Percentiles rank a stretch among this genome's conserved stretches.
Evolutionary conservation across 768 basidiomycete species (phyloP).

Genomic region (Mycena olivaceomarginata): DNA sequence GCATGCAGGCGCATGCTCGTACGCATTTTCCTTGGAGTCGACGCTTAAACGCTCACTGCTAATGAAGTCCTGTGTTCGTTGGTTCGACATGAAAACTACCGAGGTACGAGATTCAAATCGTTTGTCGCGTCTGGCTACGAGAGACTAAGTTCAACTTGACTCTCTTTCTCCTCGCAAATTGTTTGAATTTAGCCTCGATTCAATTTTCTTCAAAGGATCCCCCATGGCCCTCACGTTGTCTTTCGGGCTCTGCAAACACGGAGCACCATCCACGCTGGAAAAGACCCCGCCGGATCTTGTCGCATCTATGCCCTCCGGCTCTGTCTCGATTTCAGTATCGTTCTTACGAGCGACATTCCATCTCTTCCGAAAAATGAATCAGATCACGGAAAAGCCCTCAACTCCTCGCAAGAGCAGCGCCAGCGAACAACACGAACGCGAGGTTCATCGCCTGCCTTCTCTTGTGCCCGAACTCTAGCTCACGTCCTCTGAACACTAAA

Average conservation of each 20-base stretch:
- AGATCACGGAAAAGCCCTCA: conserved; percentile 32
- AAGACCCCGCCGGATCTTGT: conserved; percentile 7
- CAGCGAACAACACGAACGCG: conserved; percentile 63
- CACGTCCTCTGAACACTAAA: neutral
- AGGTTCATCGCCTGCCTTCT: conserved; percentile 46
- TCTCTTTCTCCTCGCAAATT: too few species aligned
- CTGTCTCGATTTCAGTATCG: neutral
- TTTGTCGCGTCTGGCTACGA: too few species aligned
- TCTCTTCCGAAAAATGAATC: conserved; percentile 36
- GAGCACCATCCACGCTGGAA: neutral
- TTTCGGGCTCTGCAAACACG: too few species aligned
- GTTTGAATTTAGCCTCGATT: too few species aligned
- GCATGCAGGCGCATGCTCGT: too few species aligned
- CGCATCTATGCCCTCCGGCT: conserved; percentile 1
- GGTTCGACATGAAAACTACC: too few species aligned
- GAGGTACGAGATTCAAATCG: too few species aligned
- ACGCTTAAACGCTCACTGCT: too few species aligned
- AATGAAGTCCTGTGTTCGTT: too few species aligned
- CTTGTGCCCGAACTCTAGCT: conserved; percentile 1
- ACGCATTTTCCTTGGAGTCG: too few species aligned
- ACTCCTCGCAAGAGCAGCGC: conserved; percentile 13
- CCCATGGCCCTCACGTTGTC: neutral
- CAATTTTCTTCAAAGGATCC: too few species aligned
- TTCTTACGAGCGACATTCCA: conserved; percentile 11
- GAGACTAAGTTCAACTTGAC: too few species aligned